phyloP scores from a whole-genome alignment of 331 rosid species.

The Acacia pycnantha region DNA sequence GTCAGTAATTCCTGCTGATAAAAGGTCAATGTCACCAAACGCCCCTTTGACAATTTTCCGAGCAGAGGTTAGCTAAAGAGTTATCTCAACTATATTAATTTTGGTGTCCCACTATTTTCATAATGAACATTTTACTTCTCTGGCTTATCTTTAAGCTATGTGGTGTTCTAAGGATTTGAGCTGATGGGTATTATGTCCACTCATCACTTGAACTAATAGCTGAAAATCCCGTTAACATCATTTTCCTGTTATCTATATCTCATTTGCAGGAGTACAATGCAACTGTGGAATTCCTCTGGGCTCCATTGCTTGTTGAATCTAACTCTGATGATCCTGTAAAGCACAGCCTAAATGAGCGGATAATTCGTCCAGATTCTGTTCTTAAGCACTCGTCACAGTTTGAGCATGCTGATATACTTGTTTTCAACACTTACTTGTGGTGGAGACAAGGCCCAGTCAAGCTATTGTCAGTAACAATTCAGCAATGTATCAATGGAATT shows the following conservation, averaged over 20 bases:
- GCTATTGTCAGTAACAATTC: conserved; percentile 67
- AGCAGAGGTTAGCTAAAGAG: conserved; percentile 67
- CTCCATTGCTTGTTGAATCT: conserved; percentile 94
- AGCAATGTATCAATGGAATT: conserved; percentile 1
- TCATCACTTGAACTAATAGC: background rate
- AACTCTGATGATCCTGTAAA: conserved; percentile 98
- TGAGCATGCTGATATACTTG: conserved; percentile 91
- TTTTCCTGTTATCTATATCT: conserved; percentile 17
- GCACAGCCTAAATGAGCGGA: conserved; percentile 80
- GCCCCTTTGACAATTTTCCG: conserved; percentile 86
- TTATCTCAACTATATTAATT: background rate
- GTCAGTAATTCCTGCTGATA: conserved; percentile 77
- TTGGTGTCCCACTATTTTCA: background rate
- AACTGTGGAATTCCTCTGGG: conserved; percentile 96
- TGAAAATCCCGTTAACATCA: conserved; percentile 2
- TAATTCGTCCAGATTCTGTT: conserved; percentile 90
- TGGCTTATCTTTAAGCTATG: background rate
- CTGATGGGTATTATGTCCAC: background rate
- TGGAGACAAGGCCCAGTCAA: conserved; percentile 99
- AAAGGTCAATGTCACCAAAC: conserved; percentile 87
- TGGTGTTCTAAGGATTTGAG: conserved; percentile 11
- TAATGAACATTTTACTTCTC: background rate
- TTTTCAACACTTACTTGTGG: conserved; percentile 95
- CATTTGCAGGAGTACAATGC: conserved; percentile 90
- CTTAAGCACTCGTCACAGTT: conserved; percentile 76